Evolutionary conservation across 2,329 filamentous ascomycete species (phyloP).

Genomic region (Colletotrichum sp.): DNA sequence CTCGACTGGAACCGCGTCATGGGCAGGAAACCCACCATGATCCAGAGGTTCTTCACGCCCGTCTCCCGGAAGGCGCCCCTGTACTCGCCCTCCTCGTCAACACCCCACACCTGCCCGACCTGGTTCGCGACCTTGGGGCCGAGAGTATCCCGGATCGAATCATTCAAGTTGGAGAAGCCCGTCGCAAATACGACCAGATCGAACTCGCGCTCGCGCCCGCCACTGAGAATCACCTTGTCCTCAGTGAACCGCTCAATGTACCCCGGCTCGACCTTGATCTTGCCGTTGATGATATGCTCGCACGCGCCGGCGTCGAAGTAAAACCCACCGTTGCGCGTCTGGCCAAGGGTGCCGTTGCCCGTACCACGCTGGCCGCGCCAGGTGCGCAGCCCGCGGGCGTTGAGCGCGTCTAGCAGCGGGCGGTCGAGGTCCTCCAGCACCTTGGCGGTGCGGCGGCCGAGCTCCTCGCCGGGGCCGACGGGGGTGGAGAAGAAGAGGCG

Average conservation of each 20-base stretch:
- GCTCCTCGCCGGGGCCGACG: slow-evolving; percentile 51
- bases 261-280: background rate
- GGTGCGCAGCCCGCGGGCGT: slow-evolving; percentile 18
- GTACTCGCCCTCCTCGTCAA: background rate
- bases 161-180: background rate
- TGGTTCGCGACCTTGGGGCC: background rate
- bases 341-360: background rate
- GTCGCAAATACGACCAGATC: background rate
- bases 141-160: background rate
- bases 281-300: background rate
- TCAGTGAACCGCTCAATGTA: background rate
- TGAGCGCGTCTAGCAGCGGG: slow-evolving; percentile 26
- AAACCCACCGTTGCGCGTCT: background rate
- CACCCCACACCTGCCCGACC: background rate
- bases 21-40: background rate
- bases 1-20: background rate
- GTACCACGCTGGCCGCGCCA: background rate
- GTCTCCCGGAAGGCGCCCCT: background rate
- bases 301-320: background rate
- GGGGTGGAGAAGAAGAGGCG: slow-evolving; percentile 58
- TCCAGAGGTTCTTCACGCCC: background rate
- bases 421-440: slow-evolving; percentile 20
- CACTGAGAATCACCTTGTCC: background rate
- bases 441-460: slow-evolving; percentile 12
- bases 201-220: background rate